Percentiles rank a stretch among this genome's conserved stretches.
Evolutionary conservation across 305 asterid genomes (phyloP).

Genomic region (Rubia tinctorum): DNA sequence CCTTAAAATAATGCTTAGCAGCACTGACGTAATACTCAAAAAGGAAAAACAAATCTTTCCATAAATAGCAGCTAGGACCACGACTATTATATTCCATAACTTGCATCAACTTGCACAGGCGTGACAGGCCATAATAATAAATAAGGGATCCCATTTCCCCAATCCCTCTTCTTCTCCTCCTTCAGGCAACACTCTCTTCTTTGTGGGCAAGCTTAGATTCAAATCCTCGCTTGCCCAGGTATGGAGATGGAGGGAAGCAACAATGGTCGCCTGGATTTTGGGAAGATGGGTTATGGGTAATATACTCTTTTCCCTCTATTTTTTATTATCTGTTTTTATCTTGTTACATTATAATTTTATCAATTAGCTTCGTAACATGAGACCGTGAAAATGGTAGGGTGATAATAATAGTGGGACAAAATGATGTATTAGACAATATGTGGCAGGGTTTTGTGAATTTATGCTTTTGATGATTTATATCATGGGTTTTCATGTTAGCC

Average conservation of each 20-base stretch:
- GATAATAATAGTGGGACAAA: neutral
- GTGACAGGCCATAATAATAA: neutral
- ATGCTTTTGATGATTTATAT: conserved; percentile 8
- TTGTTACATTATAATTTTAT: neutral
- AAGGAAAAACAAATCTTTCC: conserved; percentile 7
- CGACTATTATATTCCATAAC: neutral
- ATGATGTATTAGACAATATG: too few species aligned
- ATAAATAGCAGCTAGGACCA: conserved; percentile 11
- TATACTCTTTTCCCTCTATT: conserved; percentile 13
- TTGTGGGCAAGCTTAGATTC: conserved; percentile 19
- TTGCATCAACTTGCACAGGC: conserved; percentile 11
- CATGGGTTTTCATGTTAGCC: neutral
- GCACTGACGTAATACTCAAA: neutral
- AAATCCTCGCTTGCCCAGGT: conserved; percentile 29
- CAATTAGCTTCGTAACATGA: neutral
- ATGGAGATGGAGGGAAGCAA: conserved; percentile 49
- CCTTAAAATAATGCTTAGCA: conserved; percentile 3
- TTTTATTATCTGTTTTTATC: neutral
- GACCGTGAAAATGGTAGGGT: neutral
- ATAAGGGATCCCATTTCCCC: conserved; percentile 17
- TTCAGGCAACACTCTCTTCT: conserved; percentile 18
- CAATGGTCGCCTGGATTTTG: conserved; percentile 81
- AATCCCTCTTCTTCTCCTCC: neutral
- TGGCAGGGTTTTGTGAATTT: neutral
- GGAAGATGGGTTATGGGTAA: conserved; percentile 98